Percentiles rank a stretch among this genome's conserved stretches.
Evolutionary conservation across 257 asterid species (phyloP).

Genomic region (Solanum piurae): DNA sequence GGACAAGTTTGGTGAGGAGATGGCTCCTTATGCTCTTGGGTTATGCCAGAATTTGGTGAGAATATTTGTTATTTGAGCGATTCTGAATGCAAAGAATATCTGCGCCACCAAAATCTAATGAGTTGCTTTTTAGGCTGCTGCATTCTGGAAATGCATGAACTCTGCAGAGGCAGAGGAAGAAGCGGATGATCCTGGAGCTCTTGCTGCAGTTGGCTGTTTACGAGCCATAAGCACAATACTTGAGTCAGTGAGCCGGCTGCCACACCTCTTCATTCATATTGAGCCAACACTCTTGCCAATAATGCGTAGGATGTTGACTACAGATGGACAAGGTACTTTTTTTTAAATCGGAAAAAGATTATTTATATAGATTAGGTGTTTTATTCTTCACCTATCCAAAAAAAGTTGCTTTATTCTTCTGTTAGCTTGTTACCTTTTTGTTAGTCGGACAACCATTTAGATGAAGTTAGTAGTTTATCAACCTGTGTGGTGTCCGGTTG

Average conservation of each 20-base stretch:
- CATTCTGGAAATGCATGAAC: conserved; percentile 97
- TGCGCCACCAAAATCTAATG: background rate
- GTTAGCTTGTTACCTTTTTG: background rate
- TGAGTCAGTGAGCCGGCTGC: conserved; percentile 89
- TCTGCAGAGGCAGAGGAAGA: conserved; percentile 90
- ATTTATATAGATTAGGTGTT: background rate
- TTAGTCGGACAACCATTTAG: background rate
- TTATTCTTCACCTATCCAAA: background rate
- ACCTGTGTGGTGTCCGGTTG: background rate
- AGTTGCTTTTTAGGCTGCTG: conserved; percentile 60
- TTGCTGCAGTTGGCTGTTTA: conserved; percentile 99
- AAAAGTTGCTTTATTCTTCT: conserved; percentile 32
- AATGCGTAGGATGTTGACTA: conserved; percentile 93
- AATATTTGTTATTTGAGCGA: background rate
- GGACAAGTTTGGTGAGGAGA: conserved; percentile 99
- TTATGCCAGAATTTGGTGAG: conserved; percentile 95
- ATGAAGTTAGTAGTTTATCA: background rate
- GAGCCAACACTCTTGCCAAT: conserved; percentile 92
- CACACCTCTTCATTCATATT: conserved; percentile 71
- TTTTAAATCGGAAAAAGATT: background rate
- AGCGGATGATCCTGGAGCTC: conserved; percentile 96
- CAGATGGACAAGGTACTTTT: conserved; percentile 85
- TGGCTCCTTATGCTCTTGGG: conserved; percentile 98
- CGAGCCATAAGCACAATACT: conserved; percentile 99
- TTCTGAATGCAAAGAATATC: background rate